These are phyloP conservation scores for Lignosus rhinocerotis DNA, from an alignment of 1,284 basidiomycete genomes.

Conservation along the genomic window DNA sequence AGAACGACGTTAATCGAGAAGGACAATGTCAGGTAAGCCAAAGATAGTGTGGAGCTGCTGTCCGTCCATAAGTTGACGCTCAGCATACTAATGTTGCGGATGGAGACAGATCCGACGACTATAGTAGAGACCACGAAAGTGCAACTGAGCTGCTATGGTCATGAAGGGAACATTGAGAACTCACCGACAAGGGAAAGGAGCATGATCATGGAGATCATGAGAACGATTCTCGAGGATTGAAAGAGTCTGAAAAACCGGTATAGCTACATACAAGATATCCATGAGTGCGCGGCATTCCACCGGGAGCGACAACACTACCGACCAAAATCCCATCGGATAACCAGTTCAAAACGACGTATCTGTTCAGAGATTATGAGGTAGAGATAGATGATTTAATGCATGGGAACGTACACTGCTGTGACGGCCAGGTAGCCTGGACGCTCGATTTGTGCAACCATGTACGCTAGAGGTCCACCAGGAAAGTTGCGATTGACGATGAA, in stretches of 20 bases:
- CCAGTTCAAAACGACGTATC: constrained; percentile 37
- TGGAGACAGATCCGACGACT: constrained; percentile 31
- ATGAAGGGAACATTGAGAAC: constrained; percentile 6
- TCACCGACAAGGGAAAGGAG: constrained; percentile 21
- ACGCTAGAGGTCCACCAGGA: constrained; percentile 27
- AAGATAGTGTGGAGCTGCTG: constrained; percentile 21
- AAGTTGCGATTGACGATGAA: constrained; percentile 23
- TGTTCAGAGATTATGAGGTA: constrained; percentile 7
- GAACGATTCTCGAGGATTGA: background rate
- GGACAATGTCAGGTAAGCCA: constrained; percentile 35
- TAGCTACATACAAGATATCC: constrained; percentile 19
- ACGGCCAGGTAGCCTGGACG: constrained; percentile 25
- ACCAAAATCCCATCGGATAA: constrained; percentile 36
- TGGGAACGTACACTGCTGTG: constrained; percentile 28
- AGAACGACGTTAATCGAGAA: constrained; percentile 32
- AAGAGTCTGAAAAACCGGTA: constrained; percentile 29
- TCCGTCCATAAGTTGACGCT: constrained; percentile 27
- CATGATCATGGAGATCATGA: background rate
- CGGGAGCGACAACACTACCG: background rate
- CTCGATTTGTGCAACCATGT: constrained; percentile 23
- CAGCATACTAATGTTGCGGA: constrained; percentile 25
- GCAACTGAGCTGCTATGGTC: constrained; percentile 8
- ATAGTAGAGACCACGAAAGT: background rate
- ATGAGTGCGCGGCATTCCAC: background rate
- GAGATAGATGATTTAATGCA: too few species aligned